Percentiles rank a stretch among this genome's conserved stretches.
Evolutionary conservation across 2,329 filamentous ascomycete genomes (phyloP).

Genomic region (Xylaria sp.): DNA sequence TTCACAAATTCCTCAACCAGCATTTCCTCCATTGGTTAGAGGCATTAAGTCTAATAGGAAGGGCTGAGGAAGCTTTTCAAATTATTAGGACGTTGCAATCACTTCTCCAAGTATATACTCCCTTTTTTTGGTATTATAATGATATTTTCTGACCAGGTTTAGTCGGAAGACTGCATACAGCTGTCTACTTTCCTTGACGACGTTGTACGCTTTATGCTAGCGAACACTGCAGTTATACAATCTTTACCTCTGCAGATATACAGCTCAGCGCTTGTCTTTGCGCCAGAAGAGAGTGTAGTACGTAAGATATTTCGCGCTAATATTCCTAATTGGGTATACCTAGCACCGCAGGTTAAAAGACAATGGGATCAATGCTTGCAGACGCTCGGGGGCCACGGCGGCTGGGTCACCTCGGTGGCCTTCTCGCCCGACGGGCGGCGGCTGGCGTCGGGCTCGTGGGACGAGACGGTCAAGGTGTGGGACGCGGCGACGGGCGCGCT

Average conservation of each 20-base stretch:
- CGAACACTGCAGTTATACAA: conserved; percentile 32
- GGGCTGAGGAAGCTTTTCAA: conserved; percentile 22
- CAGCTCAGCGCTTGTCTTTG: conserved; percentile 37
- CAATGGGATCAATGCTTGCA: conserved; percentile 23
- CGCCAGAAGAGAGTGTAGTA: conserved; percentile 31
- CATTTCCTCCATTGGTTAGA: conserved; percentile 42
- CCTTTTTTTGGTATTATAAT: neutral
- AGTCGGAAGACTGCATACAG: conserved; percentile 4
- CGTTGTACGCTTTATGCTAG: conserved; percentile 29
- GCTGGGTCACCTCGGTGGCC: conserved; percentile 8
- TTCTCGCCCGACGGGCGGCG: no score
- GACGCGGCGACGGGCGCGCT: no score
- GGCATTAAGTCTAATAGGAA: conserved; percentile 35
- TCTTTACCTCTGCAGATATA: conserved; percentile 39
- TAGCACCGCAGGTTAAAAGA: conserved; percentile 11
- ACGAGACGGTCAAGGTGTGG: no score
- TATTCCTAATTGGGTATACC: conserved; percentile 24
- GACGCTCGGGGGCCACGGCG: conserved; percentile 23
- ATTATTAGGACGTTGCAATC: conserved; percentile 14
- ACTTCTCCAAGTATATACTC: conserved; percentile 13
- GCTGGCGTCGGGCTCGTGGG: no score
- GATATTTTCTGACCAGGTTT: conserved; percentile 3
- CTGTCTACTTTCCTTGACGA: conserved; percentile 29
- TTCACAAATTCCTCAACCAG: conserved; percentile 33
- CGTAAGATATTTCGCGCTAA: no score